phyloP scores from a whole-genome alignment of 164 flowering plant genomes.

The Saururus chinensis region DNA sequence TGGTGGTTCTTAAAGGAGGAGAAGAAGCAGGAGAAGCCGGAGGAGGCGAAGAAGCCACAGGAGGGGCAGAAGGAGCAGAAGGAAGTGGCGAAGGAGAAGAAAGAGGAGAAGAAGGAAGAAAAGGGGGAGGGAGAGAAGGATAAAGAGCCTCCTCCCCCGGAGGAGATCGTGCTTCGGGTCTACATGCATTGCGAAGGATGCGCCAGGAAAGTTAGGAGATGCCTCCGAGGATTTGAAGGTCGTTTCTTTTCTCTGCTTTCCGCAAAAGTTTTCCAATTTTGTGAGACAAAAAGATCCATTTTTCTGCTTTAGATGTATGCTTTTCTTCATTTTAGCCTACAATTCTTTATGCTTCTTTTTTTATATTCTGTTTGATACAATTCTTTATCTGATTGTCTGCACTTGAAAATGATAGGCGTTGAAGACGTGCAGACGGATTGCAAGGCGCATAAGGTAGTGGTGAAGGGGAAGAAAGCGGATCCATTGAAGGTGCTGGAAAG shows the following conservation, averaged over 20 bases:
- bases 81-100: neutral
- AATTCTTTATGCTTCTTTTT: too few relatives aligned
- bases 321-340: neutral
- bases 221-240: conserved; percentile 70
- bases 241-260: too few relatives aligned
- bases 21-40: neutral
- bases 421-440: conserved; percentile 12
- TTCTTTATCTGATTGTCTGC: neutral
- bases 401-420: conserved; percentile 1
- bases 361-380: too few relatives aligned
- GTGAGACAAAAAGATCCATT: too few relatives aligned
- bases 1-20: neutral
- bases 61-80: neutral
- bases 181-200: conserved; percentile 97
- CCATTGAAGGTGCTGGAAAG: conserved; percentile 11
- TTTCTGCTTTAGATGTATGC: neutral
- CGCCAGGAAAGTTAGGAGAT: conserved; percentile 56
- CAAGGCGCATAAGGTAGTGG: conserved; percentile 7
- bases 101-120: neutral
- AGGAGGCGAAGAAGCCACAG: neutral
- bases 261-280: too few relatives aligned
- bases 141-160: conserved; percentile 13
- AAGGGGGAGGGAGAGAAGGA: conserved; percentile 6
- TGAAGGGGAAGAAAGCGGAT: conserved; percentile 12
- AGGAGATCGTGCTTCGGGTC: conserved; percentile 45